Base-by-base conservation (phyloP, 2,329 filamentous ascomycete genomes). In the Didymella keratinophila region DNA sequence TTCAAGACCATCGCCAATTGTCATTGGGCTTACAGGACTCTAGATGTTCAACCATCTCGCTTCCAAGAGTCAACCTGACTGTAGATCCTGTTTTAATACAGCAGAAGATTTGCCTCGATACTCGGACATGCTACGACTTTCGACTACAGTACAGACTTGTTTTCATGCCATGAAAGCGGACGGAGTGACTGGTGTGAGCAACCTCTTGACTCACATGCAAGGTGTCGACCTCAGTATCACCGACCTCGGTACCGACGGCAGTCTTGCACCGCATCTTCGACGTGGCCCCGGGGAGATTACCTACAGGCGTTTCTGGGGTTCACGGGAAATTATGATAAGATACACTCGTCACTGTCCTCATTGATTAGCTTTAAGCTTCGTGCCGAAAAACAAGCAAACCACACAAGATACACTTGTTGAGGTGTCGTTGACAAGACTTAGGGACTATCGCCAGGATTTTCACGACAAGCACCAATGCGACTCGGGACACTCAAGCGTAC, bases 161-260 rank as follows among this genome's bases (percentile, higher is more conserved):
- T 50, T 7, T 16, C 56, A 67, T 0, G 79, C 83, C 0, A 66
- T 66, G 0, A 57, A 56, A 0, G 52, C 67, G 1, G 77, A 79
- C 0, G 77, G 83, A 51, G 84, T 86, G 63, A 81, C 83, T 1
- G 84, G 84, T 0, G 72, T 86, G 1, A 81, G 79, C 0, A 77
- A 79, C 0, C 86, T 86, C 64, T 71, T 86, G 23, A 84, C 82
- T 0, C 65, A 86, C 63, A 78, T 80, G 52, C 79, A 84, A 51
- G 82, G 86, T 48, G 72, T 84, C 12, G 80, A 85, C 42, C 71
- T 86, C 11, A 73, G 74, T 14, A 54, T 78, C 23, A 71, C 72
- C 25, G 50, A 34, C 4, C 18, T 49, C 16, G 50, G 53, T 25
- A 18, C 25, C 10, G 30, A 53, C 23, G 23, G 37, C 30, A 44